Conservation (phyloP, 805 yeast genomes). For the Candida odintsovae region DNA sequence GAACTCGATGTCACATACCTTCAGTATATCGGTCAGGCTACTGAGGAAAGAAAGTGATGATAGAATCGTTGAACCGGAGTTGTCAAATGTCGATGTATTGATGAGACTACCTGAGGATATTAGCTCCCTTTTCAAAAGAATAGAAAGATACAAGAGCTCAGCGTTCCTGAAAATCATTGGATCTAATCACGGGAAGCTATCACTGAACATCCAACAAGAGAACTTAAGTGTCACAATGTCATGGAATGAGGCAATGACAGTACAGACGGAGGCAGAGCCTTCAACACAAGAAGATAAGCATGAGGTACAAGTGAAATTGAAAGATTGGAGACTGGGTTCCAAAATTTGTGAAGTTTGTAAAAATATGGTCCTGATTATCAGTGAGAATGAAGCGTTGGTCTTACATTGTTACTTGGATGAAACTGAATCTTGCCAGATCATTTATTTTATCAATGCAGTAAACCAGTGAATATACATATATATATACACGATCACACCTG, state of each 20-base stretch:
- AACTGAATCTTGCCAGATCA: slow-evolving; percentile 56
- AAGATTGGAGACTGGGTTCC: slow-evolving; percentile 66
- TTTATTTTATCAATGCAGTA: slow-evolving; percentile 45
- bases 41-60: slow-evolving; percentile 49
- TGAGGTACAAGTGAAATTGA: slow-evolving; percentile 46
- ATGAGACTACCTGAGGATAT: slow-evolving; percentile 46
- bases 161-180: slow-evolving; percentile 47
- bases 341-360: slow-evolving; percentile 56
- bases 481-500: too few species aligned
- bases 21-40: slow-evolving; percentile 65
- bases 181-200: slow-evolving; percentile 42
- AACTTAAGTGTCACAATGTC: slow-evolving; percentile 43
- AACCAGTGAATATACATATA: slow-evolving; percentile 4
- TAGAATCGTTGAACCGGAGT: slow-evolving; percentile 56
- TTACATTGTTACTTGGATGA: slow-evolving; percentile 65
- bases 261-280: slow-evolving; percentile 29
- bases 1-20: slow-evolving; percentile 53
- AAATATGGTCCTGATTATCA: slow-evolving; percentile 52
- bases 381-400: slow-evolving; percentile 53
- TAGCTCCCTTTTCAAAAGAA: slow-evolving; percentile 47
- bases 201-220: slow-evolving; percentile 49
- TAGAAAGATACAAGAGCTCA: slow-evolving; percentile 57
- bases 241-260: slow-evolving; percentile 53
- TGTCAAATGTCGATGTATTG: slow-evolving; percentile 48
- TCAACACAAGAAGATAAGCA: slow-evolving; percentile 27